A percentile compares a stretch with the other conserved stretches of the same genome.
phyloP scores from a whole-genome alignment of 805 yeast genomes.

The Yarrowia alimentaria region DNA sequence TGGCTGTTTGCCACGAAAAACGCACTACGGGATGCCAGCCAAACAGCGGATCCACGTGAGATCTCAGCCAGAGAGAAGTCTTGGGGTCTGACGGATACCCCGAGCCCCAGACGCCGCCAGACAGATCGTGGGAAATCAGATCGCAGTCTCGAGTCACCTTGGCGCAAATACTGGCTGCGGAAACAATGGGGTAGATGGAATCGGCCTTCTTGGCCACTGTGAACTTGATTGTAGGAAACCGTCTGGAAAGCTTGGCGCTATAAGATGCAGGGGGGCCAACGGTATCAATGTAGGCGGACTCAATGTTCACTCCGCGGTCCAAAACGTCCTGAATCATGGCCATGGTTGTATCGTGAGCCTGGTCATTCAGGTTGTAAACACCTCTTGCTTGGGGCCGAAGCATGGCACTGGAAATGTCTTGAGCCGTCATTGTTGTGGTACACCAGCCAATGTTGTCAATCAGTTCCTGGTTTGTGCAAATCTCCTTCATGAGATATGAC shows the following conservation, averaged over 20 bases:
- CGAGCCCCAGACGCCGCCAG: conserved; percentile 60
- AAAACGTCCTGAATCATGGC: conserved; percentile 65
- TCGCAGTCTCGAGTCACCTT: conserved; percentile 88
- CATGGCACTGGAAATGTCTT: conserved; percentile 89
- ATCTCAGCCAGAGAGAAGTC: conserved; percentile 72
- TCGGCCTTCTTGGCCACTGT: conserved; percentile 96
- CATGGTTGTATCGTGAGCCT: conserved; percentile 94
- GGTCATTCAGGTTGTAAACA: conserved; percentile 79
- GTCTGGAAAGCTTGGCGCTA: conserved; percentile 64
- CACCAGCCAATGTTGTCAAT: conserved; percentile 77
- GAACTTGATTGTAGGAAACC: conserved; percentile 68
- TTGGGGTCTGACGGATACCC: conserved; percentile 95
- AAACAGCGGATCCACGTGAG: conserved; percentile 63
- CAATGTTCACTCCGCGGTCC: conserved; percentile 59
- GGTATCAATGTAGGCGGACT: conserved; percentile 84
- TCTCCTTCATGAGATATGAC: conserved; percentile 54
- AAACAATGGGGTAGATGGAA: conserved; percentile 84
- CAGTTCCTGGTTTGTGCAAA: conserved; percentile 53
- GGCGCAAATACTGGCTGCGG: conserved; percentile 93
- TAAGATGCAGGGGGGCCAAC: conserved; percentile 93
- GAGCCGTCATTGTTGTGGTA: conserved; percentile 77
- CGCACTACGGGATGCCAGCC: conserved; percentile 83
- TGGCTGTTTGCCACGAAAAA: conserved; percentile 93
- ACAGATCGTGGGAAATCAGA: conserved; percentile 37
- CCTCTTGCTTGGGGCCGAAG: conserved; percentile 54